Evolutionary conservation across 208 protist genomes (phyloP).

Genomic region (Crithidia brevicula): DNA sequence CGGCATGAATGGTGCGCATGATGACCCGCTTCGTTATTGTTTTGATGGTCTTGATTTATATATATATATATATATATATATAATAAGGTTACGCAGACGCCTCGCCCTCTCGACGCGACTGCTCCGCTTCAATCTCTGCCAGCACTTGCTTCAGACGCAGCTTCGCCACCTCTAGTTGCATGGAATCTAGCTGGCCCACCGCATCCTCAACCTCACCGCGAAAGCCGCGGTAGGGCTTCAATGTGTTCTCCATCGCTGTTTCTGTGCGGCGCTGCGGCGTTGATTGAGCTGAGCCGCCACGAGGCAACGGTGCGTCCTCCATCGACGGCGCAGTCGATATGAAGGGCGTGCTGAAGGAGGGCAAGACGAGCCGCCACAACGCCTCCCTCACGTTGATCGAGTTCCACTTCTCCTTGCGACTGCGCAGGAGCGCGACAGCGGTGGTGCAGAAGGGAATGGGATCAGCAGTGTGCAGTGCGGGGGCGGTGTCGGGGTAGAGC

Average conservation of each 20-base stretch:
- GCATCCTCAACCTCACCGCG: conserved; percentile 32
- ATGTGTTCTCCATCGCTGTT: not conserved
- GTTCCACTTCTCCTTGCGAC: conserved; percentile 28
- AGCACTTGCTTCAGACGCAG: conserved; percentile 37
- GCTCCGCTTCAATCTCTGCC: conserved; percentile 17
- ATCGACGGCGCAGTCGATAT: not conserved
- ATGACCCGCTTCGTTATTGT: too few relatives aligned
- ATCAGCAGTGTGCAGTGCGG: too few relatives aligned
- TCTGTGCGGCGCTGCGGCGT: not conserved
- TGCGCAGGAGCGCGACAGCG: not conserved
- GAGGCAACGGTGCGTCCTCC: not conserved
- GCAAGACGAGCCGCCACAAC: conserved; percentile 27
- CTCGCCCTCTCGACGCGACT: not conserved
- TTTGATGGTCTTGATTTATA: too few relatives aligned
- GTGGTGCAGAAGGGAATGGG: not conserved
- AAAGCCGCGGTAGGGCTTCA: conserved; percentile 23
- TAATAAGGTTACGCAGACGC: too few relatives aligned
- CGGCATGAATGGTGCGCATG: too few relatives aligned
- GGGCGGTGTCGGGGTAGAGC: not conserved
- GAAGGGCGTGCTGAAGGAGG: conserved; percentile 25
- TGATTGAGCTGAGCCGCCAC: not conserved
- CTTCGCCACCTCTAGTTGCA: conserved; percentile 41
- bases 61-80: too few relatives aligned
- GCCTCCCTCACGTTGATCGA: conserved; percentile 20
- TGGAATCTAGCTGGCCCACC: conserved; percentile 21